Percentiles rank a stretch among this genome's conserved stretches.
Conservation (phyloP, 345 rosid genomes). For the Melastoma malabathricum region DNA sequence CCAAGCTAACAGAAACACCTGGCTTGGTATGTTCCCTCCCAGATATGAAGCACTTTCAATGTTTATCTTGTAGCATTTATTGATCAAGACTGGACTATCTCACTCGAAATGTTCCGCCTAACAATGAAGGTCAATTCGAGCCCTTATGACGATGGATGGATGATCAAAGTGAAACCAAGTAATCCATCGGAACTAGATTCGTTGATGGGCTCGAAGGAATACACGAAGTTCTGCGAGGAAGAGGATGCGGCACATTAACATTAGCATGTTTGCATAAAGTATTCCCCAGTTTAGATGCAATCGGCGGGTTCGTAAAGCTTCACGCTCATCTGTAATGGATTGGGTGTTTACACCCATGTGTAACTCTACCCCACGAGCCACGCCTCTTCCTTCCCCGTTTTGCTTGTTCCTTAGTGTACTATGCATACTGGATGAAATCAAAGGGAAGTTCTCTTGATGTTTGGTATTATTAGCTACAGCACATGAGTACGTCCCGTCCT, state of each 20-base stretch:
- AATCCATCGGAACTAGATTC: constrained; percentile 60
- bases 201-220: constrained; percentile 67
- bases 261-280: constrained; percentile 4
- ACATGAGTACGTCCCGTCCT: background rate
- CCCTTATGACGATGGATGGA: constrained; percentile 91
- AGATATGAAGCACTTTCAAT: background rate
- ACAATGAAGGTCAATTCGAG: constrained; percentile 58
- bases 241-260: constrained; percentile 82
- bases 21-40: constrained; percentile 42
- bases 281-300: no score
- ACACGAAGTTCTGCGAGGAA: constrained; percentile 83
- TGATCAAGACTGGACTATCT: background rate
- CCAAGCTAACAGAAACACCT: constrained; percentile 55
- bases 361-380: no score
- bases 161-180: constrained; percentile 90
- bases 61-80: background rate
- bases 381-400: background rate
- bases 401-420: constrained; percentile 1
- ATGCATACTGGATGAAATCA: constrained; percentile 14
- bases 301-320: no score
- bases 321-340: no score
- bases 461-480: background rate
- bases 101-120: background rate
- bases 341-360: no score
- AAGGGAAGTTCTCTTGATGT: background rate